Conservation (phyloP, 192 early-diverging fungal genomes). For the Chytriomyces sp. region DNA sequence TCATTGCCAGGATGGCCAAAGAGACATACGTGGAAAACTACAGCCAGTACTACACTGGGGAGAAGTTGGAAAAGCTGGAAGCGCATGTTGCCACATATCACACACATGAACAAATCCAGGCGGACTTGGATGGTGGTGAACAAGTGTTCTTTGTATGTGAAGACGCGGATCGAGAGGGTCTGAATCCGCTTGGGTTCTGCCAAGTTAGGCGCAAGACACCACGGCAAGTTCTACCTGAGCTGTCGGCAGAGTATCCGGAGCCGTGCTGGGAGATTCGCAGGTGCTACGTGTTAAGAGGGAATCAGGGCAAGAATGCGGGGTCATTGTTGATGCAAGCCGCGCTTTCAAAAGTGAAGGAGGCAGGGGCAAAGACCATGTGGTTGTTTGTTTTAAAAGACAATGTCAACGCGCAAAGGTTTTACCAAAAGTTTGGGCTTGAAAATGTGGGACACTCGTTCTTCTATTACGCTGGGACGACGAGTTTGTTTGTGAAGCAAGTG, state of each 20-base stretch:
- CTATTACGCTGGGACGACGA: conserved; percentile 15
- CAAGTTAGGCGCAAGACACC: conserved; percentile 12
- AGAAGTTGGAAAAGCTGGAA: background rate
- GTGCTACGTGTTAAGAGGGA: conserved; percentile 1
- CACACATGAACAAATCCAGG: background rate
- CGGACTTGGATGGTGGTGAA: background rate
- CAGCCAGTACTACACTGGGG: conserved; percentile 13
- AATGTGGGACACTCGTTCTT: background rate
- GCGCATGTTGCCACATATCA: conserved; percentile 1
- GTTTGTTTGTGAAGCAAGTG: too few species aligned
- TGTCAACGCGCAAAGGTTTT: conserved; percentile 6
- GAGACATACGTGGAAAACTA: conserved; percentile 2
- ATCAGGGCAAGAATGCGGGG: conserved; percentile 5
- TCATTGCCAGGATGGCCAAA: too few species aligned
- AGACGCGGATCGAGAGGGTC: background rate
- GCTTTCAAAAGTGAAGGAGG: conserved; percentile 7
- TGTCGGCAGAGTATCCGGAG: background rate
- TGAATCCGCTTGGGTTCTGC: conserved; percentile 10
- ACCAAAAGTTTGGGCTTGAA: conserved; percentile 24
- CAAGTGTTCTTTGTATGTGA: conserved; percentile 1
- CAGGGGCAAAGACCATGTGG: conserved; percentile 13
- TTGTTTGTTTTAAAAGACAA: conserved; percentile 12
- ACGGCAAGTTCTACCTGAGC: background rate
- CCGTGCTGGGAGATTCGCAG: conserved; percentile 27
- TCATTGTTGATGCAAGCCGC: background rate